phyloP scores from a whole-genome alignment of 495 filamentous ascomycete genomes.

The Terfezia boudieri region DNA sequence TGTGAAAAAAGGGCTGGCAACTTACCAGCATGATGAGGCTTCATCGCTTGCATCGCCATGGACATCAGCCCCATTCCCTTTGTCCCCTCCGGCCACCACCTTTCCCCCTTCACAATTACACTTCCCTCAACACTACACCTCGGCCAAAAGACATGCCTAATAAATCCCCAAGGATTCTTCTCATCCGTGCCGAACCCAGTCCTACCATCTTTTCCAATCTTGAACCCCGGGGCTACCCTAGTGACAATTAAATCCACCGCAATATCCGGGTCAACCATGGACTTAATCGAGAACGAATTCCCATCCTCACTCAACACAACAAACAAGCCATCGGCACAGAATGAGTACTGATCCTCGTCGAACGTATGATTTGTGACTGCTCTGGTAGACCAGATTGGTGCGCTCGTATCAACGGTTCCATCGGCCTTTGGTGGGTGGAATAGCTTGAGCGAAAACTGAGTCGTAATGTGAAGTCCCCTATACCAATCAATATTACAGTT shows the following conservation, averaged over 20 bases:
- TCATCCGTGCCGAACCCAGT: slow-evolving; percentile 69
- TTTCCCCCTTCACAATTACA: slow-evolving; percentile 62
- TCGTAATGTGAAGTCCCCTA: slow-evolving; percentile 73
- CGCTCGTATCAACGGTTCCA: slow-evolving; percentile 29
- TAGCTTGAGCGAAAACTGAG: slow-evolving; percentile 79
- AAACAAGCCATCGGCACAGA: slow-evolving; percentile 64
- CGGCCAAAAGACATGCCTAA: slow-evolving; percentile 87
- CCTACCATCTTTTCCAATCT: slow-evolving; percentile 67
- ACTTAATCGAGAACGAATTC: slow-evolving; percentile 62
- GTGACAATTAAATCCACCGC: slow-evolving; percentile 69
- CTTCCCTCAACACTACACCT: slow-evolving; percentile 57
- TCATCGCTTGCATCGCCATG: slow-evolving; percentile 89
- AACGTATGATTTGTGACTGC: slow-evolving; percentile 55
- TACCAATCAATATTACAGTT: no score
- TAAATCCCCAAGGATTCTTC: slow-evolving; percentile 67
- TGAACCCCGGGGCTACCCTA: slow-evolving; percentile 55
- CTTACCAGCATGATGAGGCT: slow-evolving; percentile 81
- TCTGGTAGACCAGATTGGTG: slow-evolving; percentile 51
- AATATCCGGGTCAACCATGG: slow-evolving; percentile 47
- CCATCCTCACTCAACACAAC: slow-evolving; percentile 68
- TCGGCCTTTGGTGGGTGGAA: slow-evolving; percentile 42
- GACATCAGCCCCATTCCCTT: slow-evolving; percentile 54
- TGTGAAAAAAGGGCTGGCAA: background rate
- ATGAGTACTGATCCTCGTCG: slow-evolving; percentile 56
- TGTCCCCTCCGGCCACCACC: slow-evolving; percentile 38